phyloP scores from a whole-genome alignment of 1,139 yeast species.

The Taphrina wiesneri region DNA sequence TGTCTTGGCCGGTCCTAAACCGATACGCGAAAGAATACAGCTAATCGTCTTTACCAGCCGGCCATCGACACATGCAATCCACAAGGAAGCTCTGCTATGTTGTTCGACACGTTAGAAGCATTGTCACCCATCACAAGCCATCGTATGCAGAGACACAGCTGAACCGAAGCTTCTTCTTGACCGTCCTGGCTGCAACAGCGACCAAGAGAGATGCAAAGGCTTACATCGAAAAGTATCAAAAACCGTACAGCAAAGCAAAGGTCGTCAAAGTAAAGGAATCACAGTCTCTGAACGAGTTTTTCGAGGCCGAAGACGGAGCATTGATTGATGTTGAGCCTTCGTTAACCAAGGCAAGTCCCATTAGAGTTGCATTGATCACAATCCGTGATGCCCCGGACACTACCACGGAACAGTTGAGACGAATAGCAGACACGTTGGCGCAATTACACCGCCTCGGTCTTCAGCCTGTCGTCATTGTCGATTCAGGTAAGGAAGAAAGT shows the following conservation, averaged over 20 bases:
- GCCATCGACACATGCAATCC: neutral
- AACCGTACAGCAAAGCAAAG: constrained; percentile 35
- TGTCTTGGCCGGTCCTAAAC: no score
- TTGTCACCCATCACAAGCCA: constrained; percentile 31
- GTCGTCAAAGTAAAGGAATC: constrained; percentile 41
- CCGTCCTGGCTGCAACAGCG: constrained; percentile 64
- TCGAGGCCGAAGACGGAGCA: constrained; percentile 15
- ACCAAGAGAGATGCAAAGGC: constrained; percentile 67
- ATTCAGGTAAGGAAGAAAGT: constrained; percentile 38
- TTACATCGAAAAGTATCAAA: constrained; percentile 53
- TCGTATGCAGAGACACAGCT: constrained; percentile 25
- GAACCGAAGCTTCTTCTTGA: constrained; percentile 54
- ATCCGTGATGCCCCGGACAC: constrained; percentile 50
- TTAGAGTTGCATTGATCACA: constrained; percentile 55
- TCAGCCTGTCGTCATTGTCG: constrained; percentile 48
- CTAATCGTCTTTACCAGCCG: neutral
- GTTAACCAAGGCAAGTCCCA: constrained; percentile 36
- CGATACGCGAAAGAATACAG: no score
- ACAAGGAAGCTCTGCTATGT: constrained; percentile 1
- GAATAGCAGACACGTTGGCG: constrained; percentile 55
- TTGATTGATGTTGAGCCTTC: constrained; percentile 42
- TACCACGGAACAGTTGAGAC: constrained; percentile 47
- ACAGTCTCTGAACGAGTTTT: constrained; percentile 9
- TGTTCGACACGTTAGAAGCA: constrained; percentile 4
- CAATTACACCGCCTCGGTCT: constrained; percentile 57